These are phyloP conservation scores for Cladosporium sp. DNA, from an alignment of 2,329 filamentous ascomycete species.

Conservation along the genomic window DNA sequence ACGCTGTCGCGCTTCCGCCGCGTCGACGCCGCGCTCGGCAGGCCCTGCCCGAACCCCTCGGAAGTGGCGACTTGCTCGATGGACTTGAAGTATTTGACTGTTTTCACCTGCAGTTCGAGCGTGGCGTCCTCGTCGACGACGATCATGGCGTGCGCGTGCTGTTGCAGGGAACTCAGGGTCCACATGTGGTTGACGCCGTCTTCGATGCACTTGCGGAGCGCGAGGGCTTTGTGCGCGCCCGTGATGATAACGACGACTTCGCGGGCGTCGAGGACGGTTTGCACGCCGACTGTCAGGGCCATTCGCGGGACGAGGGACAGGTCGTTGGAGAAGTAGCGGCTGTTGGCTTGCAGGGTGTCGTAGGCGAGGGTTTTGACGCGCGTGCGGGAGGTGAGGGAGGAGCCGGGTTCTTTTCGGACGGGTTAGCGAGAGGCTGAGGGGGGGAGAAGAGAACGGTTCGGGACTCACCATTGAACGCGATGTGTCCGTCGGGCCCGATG, in stretches of 20 bases:
- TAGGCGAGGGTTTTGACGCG: slow-evolving; percentile 82
- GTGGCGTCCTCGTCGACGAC: slow-evolving; percentile 71
- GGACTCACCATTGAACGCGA: slow-evolving; percentile 63
- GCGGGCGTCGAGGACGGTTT: slow-evolving; percentile 72
- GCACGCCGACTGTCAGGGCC: slow-evolving; percentile 78
- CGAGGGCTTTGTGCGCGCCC: slow-evolving; percentile 72
- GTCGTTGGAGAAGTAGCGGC: slow-evolving; percentile 74
- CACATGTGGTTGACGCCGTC: slow-evolving; percentile 85
- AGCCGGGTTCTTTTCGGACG: slow-evolving; percentile 74
- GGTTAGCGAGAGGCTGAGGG: slow-evolving; percentile 67
- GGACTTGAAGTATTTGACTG: slow-evolving; percentile 43
- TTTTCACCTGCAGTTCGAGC: slow-evolving; percentile 43
- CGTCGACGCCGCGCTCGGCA: slow-evolving; percentile 30
- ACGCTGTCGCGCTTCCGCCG: slow-evolving; percentile 30
- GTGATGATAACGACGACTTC: slow-evolving; percentile 80
- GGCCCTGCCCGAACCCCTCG: slow-evolving; percentile 40
- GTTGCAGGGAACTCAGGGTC: slow-evolving; percentile 74
- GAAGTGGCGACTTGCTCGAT: slow-evolving; percentile 43
- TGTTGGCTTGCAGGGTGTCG: slow-evolving; percentile 81
- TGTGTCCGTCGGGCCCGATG: slow-evolving; percentile 80
- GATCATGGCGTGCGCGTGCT: slow-evolving; percentile 75
- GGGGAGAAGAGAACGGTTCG: neutral
- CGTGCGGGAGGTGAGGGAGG: slow-evolving; percentile 68
- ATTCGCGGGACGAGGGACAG: slow-evolving; percentile 68
- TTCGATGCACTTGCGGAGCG: slow-evolving; percentile 74